Conservation (phyloP, 306 rosid genomes). For the Lithocarpus polystachyus region DNA sequence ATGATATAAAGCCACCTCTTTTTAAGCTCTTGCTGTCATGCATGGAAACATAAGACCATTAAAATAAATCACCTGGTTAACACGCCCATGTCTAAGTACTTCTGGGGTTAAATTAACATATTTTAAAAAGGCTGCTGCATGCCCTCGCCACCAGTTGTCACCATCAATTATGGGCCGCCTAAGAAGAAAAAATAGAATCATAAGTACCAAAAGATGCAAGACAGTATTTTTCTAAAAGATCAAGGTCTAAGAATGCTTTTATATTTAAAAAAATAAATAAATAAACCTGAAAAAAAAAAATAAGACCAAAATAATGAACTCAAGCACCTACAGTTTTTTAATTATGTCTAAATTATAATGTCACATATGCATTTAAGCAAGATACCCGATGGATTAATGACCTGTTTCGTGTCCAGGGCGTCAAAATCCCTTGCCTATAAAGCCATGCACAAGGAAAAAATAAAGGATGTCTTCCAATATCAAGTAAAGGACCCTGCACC, state of each 20-base stretch:
- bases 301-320: background rate
- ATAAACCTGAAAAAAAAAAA: conserved; percentile 11
- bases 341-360: conserved; percentile 2
- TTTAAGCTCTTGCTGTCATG: background rate
- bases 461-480: conserved; percentile 83
- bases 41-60: background rate
- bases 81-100: conserved; percentile 77
- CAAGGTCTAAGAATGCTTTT: conserved; percentile 5
- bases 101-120: conserved; percentile 68
- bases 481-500: conserved; percentile 91
- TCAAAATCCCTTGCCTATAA: conserved; percentile 81
- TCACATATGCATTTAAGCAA: conserved; percentile 26
- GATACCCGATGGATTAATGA: conserved; percentile 39
- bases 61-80: conserved; percentile 65
- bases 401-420: conserved; percentile 89
- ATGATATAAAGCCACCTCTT: background rate
- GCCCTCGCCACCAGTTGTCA: conserved; percentile 98
- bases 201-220: conserved; percentile 10
- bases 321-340: background rate
- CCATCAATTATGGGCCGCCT: conserved; percentile 80
- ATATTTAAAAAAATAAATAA: background rate
- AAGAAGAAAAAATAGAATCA: conserved; percentile 22
- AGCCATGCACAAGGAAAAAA: conserved; percentile 81
- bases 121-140: conserved; percentile 87
- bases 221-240: background rate